Percentiles rank a stretch among this genome's conserved stretches.
Evolutionary conservation across 225 moss, liverwort and hornwort genomes (phyloP).

Genomic region (Thuidium tamariscinum): DNA sequence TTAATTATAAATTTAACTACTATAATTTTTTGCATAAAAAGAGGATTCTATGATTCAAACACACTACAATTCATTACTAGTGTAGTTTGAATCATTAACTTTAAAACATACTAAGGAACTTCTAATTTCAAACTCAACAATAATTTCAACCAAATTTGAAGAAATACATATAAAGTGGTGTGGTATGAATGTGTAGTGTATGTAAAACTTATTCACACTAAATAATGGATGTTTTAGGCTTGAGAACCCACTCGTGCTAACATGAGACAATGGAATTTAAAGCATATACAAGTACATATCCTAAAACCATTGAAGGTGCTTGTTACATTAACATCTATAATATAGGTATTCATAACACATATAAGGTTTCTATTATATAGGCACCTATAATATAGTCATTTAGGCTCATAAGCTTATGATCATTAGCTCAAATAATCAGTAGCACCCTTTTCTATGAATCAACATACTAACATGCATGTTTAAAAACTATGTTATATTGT

Average conservation of each 20-base stretch:
- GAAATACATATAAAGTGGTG: rapidly evolving
- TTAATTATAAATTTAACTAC: background rate
- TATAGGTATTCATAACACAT: no score
- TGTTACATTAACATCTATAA: no score
- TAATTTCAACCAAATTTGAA: background rate
- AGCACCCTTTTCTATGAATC: background rate
- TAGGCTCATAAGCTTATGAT: no score
- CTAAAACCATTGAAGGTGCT: no score
- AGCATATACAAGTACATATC: no score
- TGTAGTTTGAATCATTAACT: background rate
- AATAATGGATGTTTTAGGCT: background rate
- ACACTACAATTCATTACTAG: background rate
- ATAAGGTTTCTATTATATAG: no score
- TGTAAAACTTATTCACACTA: background rate
- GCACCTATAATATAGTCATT: no score
- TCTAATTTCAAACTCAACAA: background rate
- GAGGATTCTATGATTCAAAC: background rate
- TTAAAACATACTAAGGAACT: background rate
- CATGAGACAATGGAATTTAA: no score
- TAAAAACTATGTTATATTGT: background rate
- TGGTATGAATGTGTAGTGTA: background rate
- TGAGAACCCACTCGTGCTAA: background rate
- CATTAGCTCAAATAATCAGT: no score
- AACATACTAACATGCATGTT: background rate
- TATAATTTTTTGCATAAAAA: background rate